phyloP scores from a whole-genome alignment of 2,329 filamentous ascomycete species.

The Huntiella abstrusa region DNA sequence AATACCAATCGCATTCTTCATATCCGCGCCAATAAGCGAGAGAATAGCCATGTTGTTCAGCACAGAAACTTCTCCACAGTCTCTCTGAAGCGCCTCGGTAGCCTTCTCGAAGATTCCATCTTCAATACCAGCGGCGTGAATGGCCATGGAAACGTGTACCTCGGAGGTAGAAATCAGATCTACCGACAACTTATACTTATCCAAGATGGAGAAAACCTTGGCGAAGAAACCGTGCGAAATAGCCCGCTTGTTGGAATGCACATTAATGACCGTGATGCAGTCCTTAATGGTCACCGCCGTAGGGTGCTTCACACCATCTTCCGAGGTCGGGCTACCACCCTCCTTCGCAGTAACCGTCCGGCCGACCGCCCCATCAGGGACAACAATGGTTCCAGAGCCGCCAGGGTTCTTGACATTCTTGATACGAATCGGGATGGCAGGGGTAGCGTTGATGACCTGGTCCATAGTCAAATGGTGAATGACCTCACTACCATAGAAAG shows the following conservation, averaged over 20 bases:
- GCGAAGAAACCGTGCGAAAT: slow-evolving; percentile 94
- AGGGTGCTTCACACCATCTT: slow-evolving; percentile 50
- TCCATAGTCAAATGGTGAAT: slow-evolving; percentile 99
- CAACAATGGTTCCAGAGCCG: slow-evolving; percentile 60
- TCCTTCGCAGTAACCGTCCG: slow-evolving; percentile 23
- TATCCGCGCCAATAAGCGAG: slow-evolving; percentile 80
- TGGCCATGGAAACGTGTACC: slow-evolving; percentile 92
- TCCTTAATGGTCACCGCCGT: slow-evolving; percentile 95
- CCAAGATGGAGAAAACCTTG: slow-evolving; percentile 78
- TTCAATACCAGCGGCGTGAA: slow-evolving; percentile 57
- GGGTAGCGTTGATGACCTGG: slow-evolving; percentile 66
- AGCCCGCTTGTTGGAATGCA: slow-evolving; percentile 92
- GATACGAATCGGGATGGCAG: slow-evolving; percentile 68
- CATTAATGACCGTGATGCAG: slow-evolving; percentile 90
- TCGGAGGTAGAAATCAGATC: slow-evolving; percentile 93
- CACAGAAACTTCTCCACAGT: slow-evolving; percentile 79
- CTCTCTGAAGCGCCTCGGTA: slow-evolving; percentile 46
- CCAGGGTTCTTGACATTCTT: slow-evolving; percentile 82
- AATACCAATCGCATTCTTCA: slow-evolving; percentile 95
- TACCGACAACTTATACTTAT: slow-evolving; percentile 72
- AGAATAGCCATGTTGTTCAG: slow-evolving; percentile 88
- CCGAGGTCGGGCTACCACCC: slow-evolving; percentile 11
- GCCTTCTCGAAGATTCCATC: slow-evolving; percentile 46
- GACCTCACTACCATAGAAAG: slow-evolving; percentile 86
- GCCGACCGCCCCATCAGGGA: slow-evolving; percentile 48